A percentile compares a stretch with the other conserved stretches of the same genome.
phyloP scores from a whole-genome alignment of 139 green algal genomes.

The Chlamydomonas sp. region DNA sequence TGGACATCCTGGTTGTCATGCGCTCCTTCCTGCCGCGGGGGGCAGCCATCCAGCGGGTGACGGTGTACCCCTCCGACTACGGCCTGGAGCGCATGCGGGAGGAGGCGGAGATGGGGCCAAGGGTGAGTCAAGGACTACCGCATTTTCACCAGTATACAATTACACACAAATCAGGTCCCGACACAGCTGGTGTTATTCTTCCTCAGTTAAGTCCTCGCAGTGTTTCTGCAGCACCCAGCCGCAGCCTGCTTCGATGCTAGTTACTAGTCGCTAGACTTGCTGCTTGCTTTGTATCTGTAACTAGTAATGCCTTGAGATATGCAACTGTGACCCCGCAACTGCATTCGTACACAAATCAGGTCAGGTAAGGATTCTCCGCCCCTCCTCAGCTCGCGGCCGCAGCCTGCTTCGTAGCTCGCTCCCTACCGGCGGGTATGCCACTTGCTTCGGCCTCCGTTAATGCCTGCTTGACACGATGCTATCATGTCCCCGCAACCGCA shows the following conservation, averaged over 20 bases:
- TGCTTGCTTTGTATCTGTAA: too few relatives aligned
- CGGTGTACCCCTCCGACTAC: conserved; percentile 95
- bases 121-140: conserved; percentile 37
- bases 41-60: conserved; percentile 61
- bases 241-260: too few relatives aligned
- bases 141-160: background rate
- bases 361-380: background rate
- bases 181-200: too few relatives aligned
- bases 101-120: conserved; percentile 81
- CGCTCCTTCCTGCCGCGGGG: conserved; percentile 78
- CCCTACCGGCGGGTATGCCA: too few relatives aligned
- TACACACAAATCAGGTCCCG: background rate
- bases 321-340: too few relatives aligned
- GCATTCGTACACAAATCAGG: background rate
- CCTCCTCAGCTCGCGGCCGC: background rate
- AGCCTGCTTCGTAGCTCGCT: background rate
- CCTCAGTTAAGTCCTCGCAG: too few relatives aligned
- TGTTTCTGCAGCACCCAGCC: too few relatives aligned
- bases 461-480: too few relatives aligned
- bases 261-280: too few relatives aligned
- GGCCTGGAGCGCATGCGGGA: conserved; percentile 91
- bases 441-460: too few relatives aligned
- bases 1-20: conserved; percentile 81
- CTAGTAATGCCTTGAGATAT: too few relatives aligned
- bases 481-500: too few relatives aligned